Conservation (phyloP, 2,329 filamentous ascomycete genomes). For the Arthroderma sp. region DNA sequence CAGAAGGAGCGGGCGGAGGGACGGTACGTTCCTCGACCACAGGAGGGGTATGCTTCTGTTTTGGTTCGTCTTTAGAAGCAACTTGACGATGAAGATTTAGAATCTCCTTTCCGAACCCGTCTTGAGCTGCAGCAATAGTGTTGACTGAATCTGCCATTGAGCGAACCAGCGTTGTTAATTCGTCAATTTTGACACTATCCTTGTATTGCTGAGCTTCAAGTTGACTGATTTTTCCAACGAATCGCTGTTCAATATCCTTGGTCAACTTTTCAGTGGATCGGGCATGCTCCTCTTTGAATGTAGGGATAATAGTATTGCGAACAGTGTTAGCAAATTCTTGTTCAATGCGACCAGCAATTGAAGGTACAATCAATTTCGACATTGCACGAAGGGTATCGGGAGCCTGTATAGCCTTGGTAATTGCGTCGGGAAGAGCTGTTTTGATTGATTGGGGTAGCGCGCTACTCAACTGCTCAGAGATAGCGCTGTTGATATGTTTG, state of each 20-base stretch:
- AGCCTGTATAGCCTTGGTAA: constrained; percentile 57
- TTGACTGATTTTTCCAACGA: constrained; percentile 39
- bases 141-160: constrained; percentile 40
- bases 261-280: constrained; percentile 55
- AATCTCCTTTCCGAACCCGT: constrained; percentile 29
- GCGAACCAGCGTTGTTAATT: constrained; percentile 43
- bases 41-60: constrained; percentile 7
- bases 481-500: constrained; percentile 54
- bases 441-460: constrained; percentile 62
- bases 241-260: constrained; percentile 52
- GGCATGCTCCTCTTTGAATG: constrained; percentile 50
- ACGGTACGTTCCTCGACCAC: constrained; percentile 3
- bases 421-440: constrained; percentile 51
- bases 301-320: constrained; percentile 50
- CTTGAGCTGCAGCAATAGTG: constrained; percentile 30
- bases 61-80: constrained; percentile 12
- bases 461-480: constrained; percentile 53
- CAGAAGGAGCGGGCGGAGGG: constrained; percentile 6
- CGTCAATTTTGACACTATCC: constrained; percentile 47
- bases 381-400: constrained; percentile 60
- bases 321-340: constrained; percentile 51
- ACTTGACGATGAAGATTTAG: constrained; percentile 22
- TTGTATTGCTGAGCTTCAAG: constrained; percentile 39
- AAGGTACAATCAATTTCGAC: constrained; percentile 56
- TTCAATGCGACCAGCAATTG: constrained; percentile 55